Evolutionary conservation across 306 rosid genomes (phyloP).

Genomic region (Lathyrus sativus): DNA sequence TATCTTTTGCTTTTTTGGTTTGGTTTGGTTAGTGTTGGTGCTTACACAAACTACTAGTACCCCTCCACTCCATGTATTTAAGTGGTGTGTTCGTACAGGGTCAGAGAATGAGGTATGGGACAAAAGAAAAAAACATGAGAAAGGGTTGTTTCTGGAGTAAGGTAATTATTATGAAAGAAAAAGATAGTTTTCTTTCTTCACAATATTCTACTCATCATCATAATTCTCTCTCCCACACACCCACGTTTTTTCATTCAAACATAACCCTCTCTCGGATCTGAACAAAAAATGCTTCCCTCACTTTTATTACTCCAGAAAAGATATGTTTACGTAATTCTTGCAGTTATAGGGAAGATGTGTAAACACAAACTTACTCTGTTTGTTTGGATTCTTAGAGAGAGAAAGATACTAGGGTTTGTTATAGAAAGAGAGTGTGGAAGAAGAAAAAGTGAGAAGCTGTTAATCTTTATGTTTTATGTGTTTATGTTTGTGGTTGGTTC

Average conservation of each 20-base stretch:
- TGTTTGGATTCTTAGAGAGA: constrained; percentile 4
- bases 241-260: constrained; percentile 10
- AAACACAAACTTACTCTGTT: constrained; percentile 30
- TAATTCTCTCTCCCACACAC: background rate
- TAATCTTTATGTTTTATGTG: constrained; percentile 33
- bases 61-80: background rate
- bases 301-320: constrained; percentile 38
- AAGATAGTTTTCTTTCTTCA: constrained; percentile 17
- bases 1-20: background rate
- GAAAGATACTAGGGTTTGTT: constrained; percentile 53
- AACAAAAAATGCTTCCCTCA: background rate
- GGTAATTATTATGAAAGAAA: constrained; percentile 32
- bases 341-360: constrained; percentile 31
- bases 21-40: constrained; percentile 2
- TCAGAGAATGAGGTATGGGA: constrained; percentile 41
- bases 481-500: constrained; percentile 29
- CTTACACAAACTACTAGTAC: background rate
- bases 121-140: constrained; percentile 19
- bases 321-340: constrained; percentile 34
- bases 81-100: constrained; percentile 2
- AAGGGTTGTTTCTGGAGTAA: constrained; percentile 25
- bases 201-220: constrained; percentile 30
- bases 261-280: constrained; percentile 42
- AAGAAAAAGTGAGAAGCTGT: constrained; percentile 49
- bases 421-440: background rate